Base-by-base conservation (phyloP, 2,329 filamentous ascomycete genomes). In the Parastagonospora avenae region DNA sequence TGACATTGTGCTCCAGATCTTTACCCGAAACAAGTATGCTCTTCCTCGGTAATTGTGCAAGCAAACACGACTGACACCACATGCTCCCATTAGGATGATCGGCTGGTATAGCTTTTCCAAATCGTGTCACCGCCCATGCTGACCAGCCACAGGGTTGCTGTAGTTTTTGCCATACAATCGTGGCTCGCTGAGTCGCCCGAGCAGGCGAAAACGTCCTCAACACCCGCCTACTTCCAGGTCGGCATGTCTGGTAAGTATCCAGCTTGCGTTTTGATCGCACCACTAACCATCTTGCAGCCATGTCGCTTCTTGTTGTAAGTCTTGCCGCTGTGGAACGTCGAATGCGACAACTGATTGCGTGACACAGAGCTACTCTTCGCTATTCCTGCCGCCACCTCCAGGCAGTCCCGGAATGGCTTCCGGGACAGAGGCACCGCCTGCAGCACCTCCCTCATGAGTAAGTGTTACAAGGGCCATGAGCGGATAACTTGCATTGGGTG, bases 21-120 rank as follows among this genome's bases (percentile, higher is more conserved):
- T 96, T 73, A 94, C 89, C 64, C 84, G 92, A 62, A 96, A 96
- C 78, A 89, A 90, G 82, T 94, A 77, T 76, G 79, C 57, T 35
- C 31, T 41, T 41, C 43, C 48, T 41, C 16, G 16, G 43, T 46
- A 43, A 47, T 33, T 45, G 44, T 40, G 48, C 45, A 50, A 42
- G 39, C 42, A 41, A 41, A 52, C 44, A 52, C 36, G 47, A 48
- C 64, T 68, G 52, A 62, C 57, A 43, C 50, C 37, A 42, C 47
- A 30, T 38, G 51, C 46, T 53, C 59, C 63, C 43, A 52, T 60
- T 66, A 87, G 83, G 64, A 81, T 86, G 79, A 81, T 87, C 59
- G 85, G 84, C 74, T 87, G 85, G 82, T 84, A 76, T 52, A 77
- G 49, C 32, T 42, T 46, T 42, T 38, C 36, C 28, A 44, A 46